phyloP scores from a whole-genome alignment of 495 filamentous ascomycete species.

The Choiromyces venosus region DNA sequence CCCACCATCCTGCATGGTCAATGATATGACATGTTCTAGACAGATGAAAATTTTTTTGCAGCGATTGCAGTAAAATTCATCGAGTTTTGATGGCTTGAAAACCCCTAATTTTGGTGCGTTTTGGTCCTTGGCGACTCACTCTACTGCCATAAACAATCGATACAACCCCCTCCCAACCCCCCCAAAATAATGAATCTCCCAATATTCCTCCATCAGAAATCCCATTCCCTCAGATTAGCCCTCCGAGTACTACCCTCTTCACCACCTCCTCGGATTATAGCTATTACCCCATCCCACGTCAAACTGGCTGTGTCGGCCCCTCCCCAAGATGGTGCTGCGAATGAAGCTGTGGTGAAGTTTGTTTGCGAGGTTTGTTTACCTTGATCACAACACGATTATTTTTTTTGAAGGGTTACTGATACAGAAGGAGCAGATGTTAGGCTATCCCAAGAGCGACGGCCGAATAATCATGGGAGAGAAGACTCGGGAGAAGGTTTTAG shows the following conservation, averaged over 20 bases:
- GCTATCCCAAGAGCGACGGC: conserved; percentile 16
- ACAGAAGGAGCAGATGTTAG: conserved; percentile 13
- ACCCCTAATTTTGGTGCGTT: too few relatives aligned
- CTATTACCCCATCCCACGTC: conserved; percentile 7
- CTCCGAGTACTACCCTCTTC: neutral
- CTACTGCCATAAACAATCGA: neutral
- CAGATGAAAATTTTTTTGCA: too few relatives aligned
- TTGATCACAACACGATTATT: neutral
- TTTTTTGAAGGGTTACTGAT: neutral
- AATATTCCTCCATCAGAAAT: neutral
- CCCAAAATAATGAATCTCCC: neutral
- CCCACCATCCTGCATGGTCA: too few relatives aligned
- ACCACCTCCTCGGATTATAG: conserved; percentile 9
- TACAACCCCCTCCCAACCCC: neutral
- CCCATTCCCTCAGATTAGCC: neutral
- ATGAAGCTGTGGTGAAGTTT: conserved; percentile 17
- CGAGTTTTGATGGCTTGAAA: too few relatives aligned
- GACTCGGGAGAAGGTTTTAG: conserved; percentile 24
- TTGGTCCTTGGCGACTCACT: too few relatives aligned
- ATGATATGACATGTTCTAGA: too few relatives aligned
- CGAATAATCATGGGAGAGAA: conserved; percentile 9
- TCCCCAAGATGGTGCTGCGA: conserved; percentile 24
- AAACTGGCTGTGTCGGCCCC: conserved; percentile 12
- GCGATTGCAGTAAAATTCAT: too few relatives aligned
- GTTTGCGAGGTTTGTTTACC: conserved; percentile 24